A percentile compares a stretch with the other conserved stretches of the same genome.
These are phyloP conservation scores for Boletus eberwhitei DNA, from an alignment of 768 basidiomycete species.

Conservation along the genomic window DNA sequence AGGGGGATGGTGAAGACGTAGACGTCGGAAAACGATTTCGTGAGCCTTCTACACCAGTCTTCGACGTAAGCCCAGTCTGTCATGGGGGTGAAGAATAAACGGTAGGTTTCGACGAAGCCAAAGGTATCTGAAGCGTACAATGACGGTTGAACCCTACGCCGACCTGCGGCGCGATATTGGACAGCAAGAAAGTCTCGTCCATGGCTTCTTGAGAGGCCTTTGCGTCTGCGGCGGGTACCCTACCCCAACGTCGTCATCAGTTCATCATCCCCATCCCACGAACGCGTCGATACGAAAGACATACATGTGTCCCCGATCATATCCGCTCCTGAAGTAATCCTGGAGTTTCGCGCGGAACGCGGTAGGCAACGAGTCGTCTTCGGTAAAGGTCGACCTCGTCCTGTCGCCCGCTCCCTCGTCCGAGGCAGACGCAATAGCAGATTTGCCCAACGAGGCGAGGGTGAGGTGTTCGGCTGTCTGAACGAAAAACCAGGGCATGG, in stretches of 20 bases:
- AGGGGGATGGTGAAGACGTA: conserved; percentile 97
- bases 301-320: conserved; percentile 96
- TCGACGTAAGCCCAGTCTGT: conserved; percentile 96
- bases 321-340: conserved; percentile 92
- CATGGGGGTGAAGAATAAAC: background rate
- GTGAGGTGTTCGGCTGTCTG: conserved; percentile 97
- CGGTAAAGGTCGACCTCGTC: conserved; percentile 71
- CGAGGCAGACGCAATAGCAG: conserved; percentile 32
- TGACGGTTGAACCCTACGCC: conserved; percentile 97
- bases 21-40: conserved; percentile 85
- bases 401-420: conserved; percentile 58
- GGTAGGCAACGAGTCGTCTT: conserved; percentile 76
- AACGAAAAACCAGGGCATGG: background rate
- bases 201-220: conserved; percentile 90
- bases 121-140: conserved; percentile 46
- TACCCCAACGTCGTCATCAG: conserved; percentile 25
- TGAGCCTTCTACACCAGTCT: conserved; percentile 91
- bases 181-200: conserved; percentile 93
- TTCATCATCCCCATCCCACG: background rate
- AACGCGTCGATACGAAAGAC: conserved; percentile 26
- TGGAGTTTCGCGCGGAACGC: conserved; percentile 77
- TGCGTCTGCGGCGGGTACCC: conserved; percentile 97
- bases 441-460: conserved; percentile 62
- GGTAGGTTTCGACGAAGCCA: background rate
- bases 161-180: conserved; percentile 98